These are phyloP conservation scores for Coemansia sp. DNA, from an alignment of 192 early-diverging fungal species.

Conservation along the genomic window DNA sequence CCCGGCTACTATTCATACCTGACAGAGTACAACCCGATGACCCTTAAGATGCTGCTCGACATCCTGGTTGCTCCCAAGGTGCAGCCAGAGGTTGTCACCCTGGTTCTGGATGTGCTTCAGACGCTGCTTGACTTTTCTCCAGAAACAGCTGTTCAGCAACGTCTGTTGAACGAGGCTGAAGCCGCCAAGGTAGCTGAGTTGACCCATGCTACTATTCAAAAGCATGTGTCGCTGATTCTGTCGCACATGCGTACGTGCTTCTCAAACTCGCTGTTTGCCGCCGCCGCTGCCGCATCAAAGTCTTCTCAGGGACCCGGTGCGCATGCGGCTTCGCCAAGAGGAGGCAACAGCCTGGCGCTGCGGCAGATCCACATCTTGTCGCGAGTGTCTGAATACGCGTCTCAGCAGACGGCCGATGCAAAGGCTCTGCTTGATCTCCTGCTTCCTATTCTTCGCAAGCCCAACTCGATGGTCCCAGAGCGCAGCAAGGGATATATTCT, in stretches of 20 bases:
- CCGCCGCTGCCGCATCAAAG: not conserved
- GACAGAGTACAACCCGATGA: constrained; percentile 58
- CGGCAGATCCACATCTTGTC: constrained; percentile 83
- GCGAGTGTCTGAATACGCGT: constrained; percentile 71
- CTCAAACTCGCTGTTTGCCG: constrained; percentile 5
- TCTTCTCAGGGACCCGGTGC: constrained; percentile 24
- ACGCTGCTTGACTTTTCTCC: constrained; percentile 58
- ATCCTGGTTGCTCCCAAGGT: constrained; percentile 81
- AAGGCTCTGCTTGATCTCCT: constrained; percentile 74
- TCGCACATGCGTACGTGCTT: constrained; percentile 52
- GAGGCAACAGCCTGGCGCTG: constrained; percentile 57
- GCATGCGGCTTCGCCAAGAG: constrained; percentile 36
- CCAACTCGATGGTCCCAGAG: constrained; percentile 70
- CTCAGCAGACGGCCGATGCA: constrained; percentile 62
- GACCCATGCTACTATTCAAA: constrained; percentile 19
- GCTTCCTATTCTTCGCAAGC: constrained; percentile 78
- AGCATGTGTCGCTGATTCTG: constrained; percentile 40
- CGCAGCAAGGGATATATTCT: constrained; percentile 83
- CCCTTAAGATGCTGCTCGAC: constrained; percentile 70
- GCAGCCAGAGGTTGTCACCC: constrained; percentile 65
- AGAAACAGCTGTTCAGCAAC: constrained; percentile 48
- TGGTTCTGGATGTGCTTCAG: constrained; percentile 76
- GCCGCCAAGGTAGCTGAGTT: constrained; percentile 19
- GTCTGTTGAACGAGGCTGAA: constrained; percentile 28
- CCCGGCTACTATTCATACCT: constrained; percentile 68